These are phyloP conservation scores for Viola pubescens DNA, from an alignment of 441 rosid species.

Conservation along the genomic window DNA sequence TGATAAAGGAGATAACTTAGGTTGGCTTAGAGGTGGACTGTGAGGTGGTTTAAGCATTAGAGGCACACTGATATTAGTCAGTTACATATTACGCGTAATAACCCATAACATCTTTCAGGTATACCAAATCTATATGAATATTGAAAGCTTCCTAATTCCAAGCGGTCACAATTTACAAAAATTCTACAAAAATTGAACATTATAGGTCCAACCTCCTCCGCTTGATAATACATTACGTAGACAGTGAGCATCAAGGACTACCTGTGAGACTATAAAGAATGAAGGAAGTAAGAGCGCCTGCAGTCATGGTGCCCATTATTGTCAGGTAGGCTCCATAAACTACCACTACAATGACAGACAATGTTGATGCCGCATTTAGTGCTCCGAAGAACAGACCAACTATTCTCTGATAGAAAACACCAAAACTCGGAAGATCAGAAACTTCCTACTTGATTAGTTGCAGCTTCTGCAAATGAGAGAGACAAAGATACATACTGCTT, in stretches of 20 bases:
- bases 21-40: too few relatives aligned
- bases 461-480: conserved; percentile 4
- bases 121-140: neutral
- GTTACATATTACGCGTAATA: neutral
- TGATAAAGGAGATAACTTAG: neutral
- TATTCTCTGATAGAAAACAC: conserved; percentile 43
- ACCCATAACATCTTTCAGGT: neutral
- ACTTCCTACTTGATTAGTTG: neutral
- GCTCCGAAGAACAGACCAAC: conserved; percentile 80
- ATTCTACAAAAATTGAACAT: too few relatives aligned
- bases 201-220: too few relatives aligned
- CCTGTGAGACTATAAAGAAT: conserved; percentile 95
- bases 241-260: conserved; percentile 17
- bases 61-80: neutral
- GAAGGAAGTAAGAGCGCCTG: conserved; percentile 90
- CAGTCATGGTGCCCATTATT: conserved; percentile 70
- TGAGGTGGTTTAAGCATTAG: neutral
- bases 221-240: neutral
- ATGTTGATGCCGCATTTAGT: conserved; percentile 79
- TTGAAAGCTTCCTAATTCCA: neutral
- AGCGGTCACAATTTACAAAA: too few relatives aligned
- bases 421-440: neutral
- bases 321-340: conserved; percentile 88
- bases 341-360: conserved; percentile 76
- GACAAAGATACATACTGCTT: conserved; percentile 57